phyloP scores from a whole-genome alignment of 164 flowering plant genomes.

The Aristolochia californica region DNA sequence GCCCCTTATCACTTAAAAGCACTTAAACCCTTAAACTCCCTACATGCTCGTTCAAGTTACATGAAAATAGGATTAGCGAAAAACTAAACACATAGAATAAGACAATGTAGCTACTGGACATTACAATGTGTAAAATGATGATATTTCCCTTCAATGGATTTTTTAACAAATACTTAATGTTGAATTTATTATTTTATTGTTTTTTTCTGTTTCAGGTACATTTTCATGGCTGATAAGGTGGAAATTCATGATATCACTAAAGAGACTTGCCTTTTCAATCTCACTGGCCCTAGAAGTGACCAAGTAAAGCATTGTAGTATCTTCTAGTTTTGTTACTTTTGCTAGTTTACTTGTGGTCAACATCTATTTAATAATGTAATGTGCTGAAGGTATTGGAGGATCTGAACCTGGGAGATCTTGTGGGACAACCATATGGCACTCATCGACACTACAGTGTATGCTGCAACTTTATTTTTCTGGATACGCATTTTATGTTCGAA shows the following conservation, averaged over 20 bases:
- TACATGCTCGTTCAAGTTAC: too few relatives aligned
- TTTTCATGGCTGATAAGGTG: constrained; percentile 79
- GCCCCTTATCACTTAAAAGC: too few relatives aligned
- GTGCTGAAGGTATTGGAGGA: constrained; percentile 48
- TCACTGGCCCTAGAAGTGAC: constrained; percentile 71
- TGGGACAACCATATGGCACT: constrained; percentile 77
- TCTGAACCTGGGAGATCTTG: constrained; percentile 56
- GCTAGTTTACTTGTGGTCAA: constrained; percentile 3
- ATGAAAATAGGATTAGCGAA: too few relatives aligned
- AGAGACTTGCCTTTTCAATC: constrained; percentile 53
- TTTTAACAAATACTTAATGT: too few relatives aligned
- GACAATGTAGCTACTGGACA: too few relatives aligned
- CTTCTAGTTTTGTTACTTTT: background rate
- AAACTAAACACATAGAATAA: too few relatives aligned
- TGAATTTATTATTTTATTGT: background rate
- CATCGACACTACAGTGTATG: constrained; percentile 72
- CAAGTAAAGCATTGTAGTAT: constrained; percentile 32
- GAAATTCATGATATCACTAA: constrained; percentile 68
- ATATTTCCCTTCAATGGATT: too few relatives aligned
- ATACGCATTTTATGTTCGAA: too few relatives aligned
- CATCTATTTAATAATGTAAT: constrained; percentile 8
- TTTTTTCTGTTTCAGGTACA: constrained; percentile 39
- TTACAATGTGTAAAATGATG: too few relatives aligned
- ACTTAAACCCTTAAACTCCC: too few relatives aligned
- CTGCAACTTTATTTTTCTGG: background rate